Evolutionary conservation across 106 monocot genomes (phyloP).

Genomic region (Hemerocallis citrina): DNA sequence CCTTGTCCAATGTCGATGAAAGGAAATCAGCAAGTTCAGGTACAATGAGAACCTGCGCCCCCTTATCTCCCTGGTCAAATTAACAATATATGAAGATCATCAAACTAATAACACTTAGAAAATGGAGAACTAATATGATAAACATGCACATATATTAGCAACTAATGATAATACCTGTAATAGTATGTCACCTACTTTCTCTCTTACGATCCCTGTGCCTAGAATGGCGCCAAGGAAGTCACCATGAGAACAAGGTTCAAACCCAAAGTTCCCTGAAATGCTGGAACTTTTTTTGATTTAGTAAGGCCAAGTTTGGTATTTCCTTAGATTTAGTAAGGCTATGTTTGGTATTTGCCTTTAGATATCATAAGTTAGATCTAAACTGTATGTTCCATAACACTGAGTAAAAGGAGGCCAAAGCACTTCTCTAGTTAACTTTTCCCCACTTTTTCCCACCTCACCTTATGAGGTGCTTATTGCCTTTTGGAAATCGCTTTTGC

Average conservation of each 20-base stretch:
- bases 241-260: constrained; percentile 80
- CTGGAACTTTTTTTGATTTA: too few species aligned
- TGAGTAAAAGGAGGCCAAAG: too few species aligned
- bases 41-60: constrained; percentile 85
- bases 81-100: background rate
- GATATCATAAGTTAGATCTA: too few species aligned
- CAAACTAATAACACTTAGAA: background rate
- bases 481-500: too few species aligned
- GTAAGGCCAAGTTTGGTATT: too few species aligned
- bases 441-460: too few species aligned
- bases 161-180: constrained; percentile 52
- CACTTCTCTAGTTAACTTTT: too few species aligned
- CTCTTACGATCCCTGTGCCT: constrained; percentile 78
- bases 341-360: too few species aligned
- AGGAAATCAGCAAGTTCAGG: constrained; percentile 87
- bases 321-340: too few species aligned
- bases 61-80: constrained; percentile 67
- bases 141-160: background rate
- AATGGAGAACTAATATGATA: background rate
- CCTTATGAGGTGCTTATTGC: too few species aligned
- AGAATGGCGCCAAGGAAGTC: constrained; percentile 96
- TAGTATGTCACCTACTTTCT: constrained; percentile 87
- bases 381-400: too few species aligned
- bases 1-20: constrained; percentile 61
- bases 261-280: constrained; percentile 88